phyloP scores from a whole-genome alignment of 345 rosid genomes.

The Eutrema yunnanense region DNA sequence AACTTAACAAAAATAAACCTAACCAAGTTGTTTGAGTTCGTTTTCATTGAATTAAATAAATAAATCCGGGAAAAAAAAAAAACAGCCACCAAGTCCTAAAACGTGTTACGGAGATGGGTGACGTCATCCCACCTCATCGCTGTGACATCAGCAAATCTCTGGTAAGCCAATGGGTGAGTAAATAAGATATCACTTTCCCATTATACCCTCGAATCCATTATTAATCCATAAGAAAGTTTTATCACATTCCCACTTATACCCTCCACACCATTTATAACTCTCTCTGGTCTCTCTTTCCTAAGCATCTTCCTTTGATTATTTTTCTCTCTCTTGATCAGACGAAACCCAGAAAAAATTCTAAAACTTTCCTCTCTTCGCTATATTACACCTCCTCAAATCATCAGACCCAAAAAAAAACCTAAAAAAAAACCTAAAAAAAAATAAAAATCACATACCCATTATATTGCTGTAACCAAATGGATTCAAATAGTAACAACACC shows the following conservation, averaged over 20 bases:
- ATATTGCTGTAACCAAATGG: constrained; percentile 9
- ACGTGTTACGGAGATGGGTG: constrained; percentile 18
- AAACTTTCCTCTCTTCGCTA: not conserved
- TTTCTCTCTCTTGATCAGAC: not conserved
- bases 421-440: not conserved
- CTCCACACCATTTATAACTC: not conserved
- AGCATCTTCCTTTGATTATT: constrained; percentile 5
- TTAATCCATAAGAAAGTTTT: not conserved
- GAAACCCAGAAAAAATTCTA: not conserved
- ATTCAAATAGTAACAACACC: constrained; percentile 6
- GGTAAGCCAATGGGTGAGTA: constrained; percentile 1
- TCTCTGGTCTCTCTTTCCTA: constrained; percentile 7
- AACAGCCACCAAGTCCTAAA: not conserved
- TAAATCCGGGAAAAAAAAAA: not conserved
- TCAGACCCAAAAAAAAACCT: not conserved
- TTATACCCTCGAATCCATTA: not conserved
- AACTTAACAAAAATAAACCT: not conserved
- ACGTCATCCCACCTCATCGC: not conserved
- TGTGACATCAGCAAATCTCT: constrained; percentile 10
- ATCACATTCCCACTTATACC: constrained; percentile 3
- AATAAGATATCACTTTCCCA: not conserved
- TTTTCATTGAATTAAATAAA: not conserved
- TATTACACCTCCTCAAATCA: constrained; percentile 12
- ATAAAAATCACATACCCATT: not conserved
- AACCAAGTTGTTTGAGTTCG: constrained; percentile 14